A percentile compares a stretch with the other conserved stretches of the same genome.
Conservation (phyloP, 176 grass and related monocot species). For the Hsuehochloa calcarea region DNA sequence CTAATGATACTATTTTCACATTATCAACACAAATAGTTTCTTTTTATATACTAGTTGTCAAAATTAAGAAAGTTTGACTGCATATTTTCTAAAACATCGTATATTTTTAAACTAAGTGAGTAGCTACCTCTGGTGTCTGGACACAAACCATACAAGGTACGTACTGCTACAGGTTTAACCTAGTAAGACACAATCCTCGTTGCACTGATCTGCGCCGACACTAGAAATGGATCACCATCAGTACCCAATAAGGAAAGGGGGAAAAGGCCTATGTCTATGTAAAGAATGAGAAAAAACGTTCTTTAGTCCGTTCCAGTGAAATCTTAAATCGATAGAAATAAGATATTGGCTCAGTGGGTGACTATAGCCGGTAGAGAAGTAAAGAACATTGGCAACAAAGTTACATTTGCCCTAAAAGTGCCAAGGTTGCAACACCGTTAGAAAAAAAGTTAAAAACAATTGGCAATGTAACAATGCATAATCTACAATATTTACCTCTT, state of each 20-base stretch:
- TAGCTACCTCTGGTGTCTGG: neutral
- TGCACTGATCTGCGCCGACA: conserved; percentile 43
- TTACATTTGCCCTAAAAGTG: neutral
- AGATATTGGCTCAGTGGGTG: conserved; percentile 2
- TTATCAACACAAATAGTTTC: too few species aligned
- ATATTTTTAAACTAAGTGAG: too few species aligned
- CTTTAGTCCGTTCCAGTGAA: conserved; percentile 4
- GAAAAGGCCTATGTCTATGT: neutral
- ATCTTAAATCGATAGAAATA: neutral
- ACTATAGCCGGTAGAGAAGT: conserved; percentile 22
- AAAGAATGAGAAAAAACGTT: neutral
- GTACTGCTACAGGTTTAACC: neutral
- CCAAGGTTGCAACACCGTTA: neutral
- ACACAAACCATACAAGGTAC: conserved; percentile 18
- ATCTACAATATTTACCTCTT: neutral
- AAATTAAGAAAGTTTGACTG: too few species aligned
- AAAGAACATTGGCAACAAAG: conserved; percentile 19
- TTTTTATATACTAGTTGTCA: too few species aligned
- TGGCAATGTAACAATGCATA: neutral
- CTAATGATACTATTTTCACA: too few species aligned
- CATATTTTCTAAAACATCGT: too few species aligned
- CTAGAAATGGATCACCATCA: conserved; percentile 35
- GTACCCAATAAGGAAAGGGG: conserved; percentile 7
- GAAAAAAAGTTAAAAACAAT: neutral
- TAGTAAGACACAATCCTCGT: conserved; percentile 24